Conservation (phyloP, 2,329 filamentous ascomycete species). For the Trichoderma afroharzianum region DNA sequence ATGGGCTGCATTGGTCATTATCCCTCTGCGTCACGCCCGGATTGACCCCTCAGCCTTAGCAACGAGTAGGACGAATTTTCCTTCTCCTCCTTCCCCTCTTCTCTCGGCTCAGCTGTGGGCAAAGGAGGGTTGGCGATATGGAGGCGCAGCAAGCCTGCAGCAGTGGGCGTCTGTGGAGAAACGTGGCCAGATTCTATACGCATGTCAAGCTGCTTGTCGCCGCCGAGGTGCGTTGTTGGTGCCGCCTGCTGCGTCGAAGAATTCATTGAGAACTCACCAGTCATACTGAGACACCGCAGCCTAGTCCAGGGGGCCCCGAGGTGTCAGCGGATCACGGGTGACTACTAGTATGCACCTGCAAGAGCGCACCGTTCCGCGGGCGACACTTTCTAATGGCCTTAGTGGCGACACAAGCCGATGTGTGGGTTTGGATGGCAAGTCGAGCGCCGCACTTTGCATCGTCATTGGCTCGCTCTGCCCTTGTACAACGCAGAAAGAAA, state of each 20-base stretch:
- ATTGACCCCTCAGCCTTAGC: neutral
- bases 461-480: neutral
- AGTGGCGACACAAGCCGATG: conserved; percentile 16
- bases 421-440: conserved; percentile 3
- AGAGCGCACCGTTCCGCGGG: conserved; percentile 35
- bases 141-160: conserved; percentile 19
- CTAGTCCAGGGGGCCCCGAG: conserved; percentile 16
- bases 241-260: neutral
- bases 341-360: conserved; percentile 36
- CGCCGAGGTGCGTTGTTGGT: neutral
- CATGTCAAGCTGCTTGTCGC: conserved; percentile 3
- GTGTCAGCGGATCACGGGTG: conserved; percentile 32
- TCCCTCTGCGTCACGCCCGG: neutral
- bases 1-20: neutral
- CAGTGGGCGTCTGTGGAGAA: conserved; percentile 20
- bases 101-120: neutral
- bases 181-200: conserved; percentile 31
- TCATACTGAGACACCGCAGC: conserved; percentile 6
- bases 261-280: neutral
- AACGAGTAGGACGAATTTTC: neutral
- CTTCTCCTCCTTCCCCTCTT: neutral
- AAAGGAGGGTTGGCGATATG: neutral
- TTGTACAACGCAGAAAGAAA: neutral
- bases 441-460: neutral
- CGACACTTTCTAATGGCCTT: conserved; percentile 13